Evolutionary conservation across 768 basidiomycete species (phyloP).

Genomic region (Amanita exitialis): DNA sequence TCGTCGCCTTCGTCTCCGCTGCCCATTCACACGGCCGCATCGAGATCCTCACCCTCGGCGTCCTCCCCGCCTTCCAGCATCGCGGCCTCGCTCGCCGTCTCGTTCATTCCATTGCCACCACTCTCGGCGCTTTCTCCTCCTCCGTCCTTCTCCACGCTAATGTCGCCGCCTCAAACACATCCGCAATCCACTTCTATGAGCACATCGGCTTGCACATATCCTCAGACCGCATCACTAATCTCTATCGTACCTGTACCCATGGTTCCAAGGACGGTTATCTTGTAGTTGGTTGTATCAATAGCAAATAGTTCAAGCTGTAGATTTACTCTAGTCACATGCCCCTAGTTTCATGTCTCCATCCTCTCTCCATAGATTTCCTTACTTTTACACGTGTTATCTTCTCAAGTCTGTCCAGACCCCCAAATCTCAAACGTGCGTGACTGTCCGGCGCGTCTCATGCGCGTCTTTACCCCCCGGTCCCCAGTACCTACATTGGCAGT

Average conservation of each 20-base stretch:
- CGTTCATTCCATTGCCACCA: constrained; percentile 21
- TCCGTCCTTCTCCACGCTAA: constrained; percentile 29
- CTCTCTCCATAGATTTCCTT: constrained; percentile 36
- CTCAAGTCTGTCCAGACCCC: constrained; percentile 56
- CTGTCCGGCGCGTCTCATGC: constrained; percentile 4
- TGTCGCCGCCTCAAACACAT: constrained; percentile 31
- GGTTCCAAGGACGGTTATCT: constrained; percentile 34
- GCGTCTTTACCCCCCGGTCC: constrained; percentile 1
- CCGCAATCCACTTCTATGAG: constrained; percentile 33
- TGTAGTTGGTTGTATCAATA: constrained; percentile 23
- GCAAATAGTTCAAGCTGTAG: constrained; percentile 5
- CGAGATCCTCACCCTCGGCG: constrained; percentile 44
- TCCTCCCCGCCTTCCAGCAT: constrained; percentile 33
- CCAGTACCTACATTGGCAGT: constrained; percentile 69
- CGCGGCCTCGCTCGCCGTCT: constrained; percentile 34
- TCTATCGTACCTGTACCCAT: constrained; percentile 26
- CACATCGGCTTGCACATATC: constrained; percentile 28
- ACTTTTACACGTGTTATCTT: constrained; percentile 80
- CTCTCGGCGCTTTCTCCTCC: constrained; percentile 15
- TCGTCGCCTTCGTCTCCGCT: constrained; percentile 36
- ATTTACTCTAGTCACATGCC: background rate
- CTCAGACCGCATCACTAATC: constrained; percentile 23
- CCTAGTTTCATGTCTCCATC: constrained; percentile 6
- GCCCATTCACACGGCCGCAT: constrained; percentile 15
- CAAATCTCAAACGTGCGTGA: constrained; percentile 30